Evolutionary conservation across 106 monocot genomes (phyloP).

Genomic region (Phalaenopsis aphrodite): DNA sequence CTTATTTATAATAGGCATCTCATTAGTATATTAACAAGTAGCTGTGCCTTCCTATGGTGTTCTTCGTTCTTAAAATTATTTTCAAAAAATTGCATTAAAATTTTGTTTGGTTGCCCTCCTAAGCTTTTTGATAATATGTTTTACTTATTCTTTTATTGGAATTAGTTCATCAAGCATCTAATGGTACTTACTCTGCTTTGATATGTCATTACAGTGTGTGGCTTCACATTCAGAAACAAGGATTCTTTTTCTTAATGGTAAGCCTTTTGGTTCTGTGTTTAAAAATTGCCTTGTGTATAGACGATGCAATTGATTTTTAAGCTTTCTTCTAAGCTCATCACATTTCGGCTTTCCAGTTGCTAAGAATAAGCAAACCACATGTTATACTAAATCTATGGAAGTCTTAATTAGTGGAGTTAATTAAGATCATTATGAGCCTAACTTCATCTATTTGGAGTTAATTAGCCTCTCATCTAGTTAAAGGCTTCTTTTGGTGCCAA

Average conservation of each 20-base stretch:
- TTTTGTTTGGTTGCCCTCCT: neutral
- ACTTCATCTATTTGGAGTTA: neutral
- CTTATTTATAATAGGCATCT: too few relatives aligned
- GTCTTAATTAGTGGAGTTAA: neutral
- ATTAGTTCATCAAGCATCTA: slow-evolving; percentile 3
- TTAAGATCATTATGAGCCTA: neutral
- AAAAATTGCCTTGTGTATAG: too few relatives aligned
- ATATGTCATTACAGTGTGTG: slow-evolving; percentile 46
- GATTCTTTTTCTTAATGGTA: slow-evolving; percentile 73
- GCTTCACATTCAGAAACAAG: slow-evolving; percentile 80
- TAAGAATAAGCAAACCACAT: neutral
- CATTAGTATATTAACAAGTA: neutral
- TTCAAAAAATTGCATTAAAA: neutral
- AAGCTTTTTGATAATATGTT: too few relatives aligned
- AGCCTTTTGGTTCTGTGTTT: neutral
- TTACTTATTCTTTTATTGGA: neutral
- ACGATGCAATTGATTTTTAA: neutral
- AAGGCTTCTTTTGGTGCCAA: neutral
- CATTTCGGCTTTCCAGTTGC: neutral
- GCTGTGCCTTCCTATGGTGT: neutral
- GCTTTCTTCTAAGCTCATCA: neutral
- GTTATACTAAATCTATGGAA: neutral
- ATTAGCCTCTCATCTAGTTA: neutral
- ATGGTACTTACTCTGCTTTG: slow-evolving; percentile 10
- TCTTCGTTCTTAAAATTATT: neutral